Evolutionary conservation across 768 basidiomycete genomes (phyloP), one percentile per base, ranked within the genome.

Genomic region (Solioccasus polychromus): DNA sequence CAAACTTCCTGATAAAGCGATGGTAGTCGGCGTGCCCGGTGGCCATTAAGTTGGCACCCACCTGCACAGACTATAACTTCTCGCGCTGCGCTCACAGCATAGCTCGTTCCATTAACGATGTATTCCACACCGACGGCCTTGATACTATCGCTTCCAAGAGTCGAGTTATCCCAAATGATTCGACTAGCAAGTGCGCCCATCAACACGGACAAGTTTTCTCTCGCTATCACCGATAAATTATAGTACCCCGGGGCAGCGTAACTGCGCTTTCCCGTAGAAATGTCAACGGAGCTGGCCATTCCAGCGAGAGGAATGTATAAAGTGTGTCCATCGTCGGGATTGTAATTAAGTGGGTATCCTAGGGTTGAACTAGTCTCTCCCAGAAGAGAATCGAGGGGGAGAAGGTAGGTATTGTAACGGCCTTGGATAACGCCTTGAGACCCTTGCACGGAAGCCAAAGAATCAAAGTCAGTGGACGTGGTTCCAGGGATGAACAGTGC

Each of bases 31-130:
- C n/a, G n/a, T n/a, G n/a, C n/a, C n/a, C n/a, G n/a, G n/a, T n/a
- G n/a, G n/a, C n/a, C 7, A 32, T 32, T 8, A n/a, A n/a, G 19
- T 9, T n/a, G 15, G 10, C 6, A 32, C 19, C 2, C 22, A 41
- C 39, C 39, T 17, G 39, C 39, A 32, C 15, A 41, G 2, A 32
- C 26, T 32, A 41, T 32, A 10, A 41, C 39, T 41, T 41, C 39
- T n/a, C 10, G 28, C 17, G 28, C 22, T 28, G 15, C 28, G 17
- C 34, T 41, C 28, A 41, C 28, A 20, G 34, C 20, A 17, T 41
- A 41, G 15, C 19, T 41, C 20, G 28, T 41, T 14, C 39, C 39
- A 2, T 32, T 41, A 20, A 32, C 39, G 28, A 32, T 32, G 20
- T 31, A 41, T 28, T 40, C 39, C 22, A 40, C 39, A 14, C 39